Percentiles rank a stretch among this genome's conserved stretches.
Conservation (phyloP, 345 rosid species). For the Hibiscus tridactylites region DNA sequence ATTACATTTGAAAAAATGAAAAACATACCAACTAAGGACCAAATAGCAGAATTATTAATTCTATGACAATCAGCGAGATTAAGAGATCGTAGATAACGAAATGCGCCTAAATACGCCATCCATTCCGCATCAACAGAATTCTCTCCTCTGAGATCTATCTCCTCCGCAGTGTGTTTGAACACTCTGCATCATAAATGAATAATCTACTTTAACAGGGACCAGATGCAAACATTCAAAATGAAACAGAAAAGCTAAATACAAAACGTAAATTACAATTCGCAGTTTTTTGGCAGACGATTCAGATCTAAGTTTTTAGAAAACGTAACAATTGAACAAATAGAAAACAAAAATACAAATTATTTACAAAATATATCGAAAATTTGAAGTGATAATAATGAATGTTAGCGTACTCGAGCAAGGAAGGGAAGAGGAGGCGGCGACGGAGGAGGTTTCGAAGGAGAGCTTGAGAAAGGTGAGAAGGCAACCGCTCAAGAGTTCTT, state of each 20-base stretch:
- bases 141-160: constrained; percentile 58
- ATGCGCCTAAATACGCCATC: constrained; percentile 90
- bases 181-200: constrained; percentile 31
- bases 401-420: constrained; percentile 66
- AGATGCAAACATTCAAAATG: background rate
- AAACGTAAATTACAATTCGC: background rate
- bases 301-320: background rate
- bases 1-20: background rate
- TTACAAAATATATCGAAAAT: background rate
- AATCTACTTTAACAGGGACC: background rate
- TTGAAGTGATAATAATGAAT: background rate
- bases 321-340: background rate
- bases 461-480: constrained; percentile 69
- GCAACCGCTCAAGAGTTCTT: constrained; percentile 61
- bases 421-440: constrained; percentile 77
- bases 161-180: constrained; percentile 68
- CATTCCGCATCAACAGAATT: constrained; percentile 76
- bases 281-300: background rate
- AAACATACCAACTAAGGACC: constrained; percentile 59
- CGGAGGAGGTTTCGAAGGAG: constrained; percentile 55
- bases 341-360: background rate
- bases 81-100: constrained; percentile 41
- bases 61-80: constrained; percentile 60
- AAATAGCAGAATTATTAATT: constrained; percentile 61
- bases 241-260: background rate